Evolutionary conservation across 2,329 filamentous ascomycete genomes (phyloP).

Genomic region (Aureobasidium vineae): DNA sequence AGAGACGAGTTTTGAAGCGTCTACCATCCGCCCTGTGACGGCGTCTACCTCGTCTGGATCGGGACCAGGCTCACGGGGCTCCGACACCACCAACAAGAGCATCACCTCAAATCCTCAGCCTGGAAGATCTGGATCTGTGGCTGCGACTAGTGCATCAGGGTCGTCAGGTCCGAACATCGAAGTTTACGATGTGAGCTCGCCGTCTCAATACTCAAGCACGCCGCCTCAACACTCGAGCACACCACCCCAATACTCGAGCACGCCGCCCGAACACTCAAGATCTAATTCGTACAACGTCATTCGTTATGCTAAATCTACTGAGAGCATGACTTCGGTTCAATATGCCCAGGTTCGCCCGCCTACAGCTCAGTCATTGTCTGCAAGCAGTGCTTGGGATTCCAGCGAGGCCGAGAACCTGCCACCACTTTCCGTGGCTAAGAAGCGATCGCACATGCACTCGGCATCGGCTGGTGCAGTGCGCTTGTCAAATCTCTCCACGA

Average conservation of each 20-base stretch:
- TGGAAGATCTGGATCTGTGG: not conserved
- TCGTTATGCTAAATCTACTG: slow-evolving; percentile 27
- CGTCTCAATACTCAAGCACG: slow-evolving; percentile 18
- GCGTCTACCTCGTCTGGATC: slow-evolving; percentile 15
- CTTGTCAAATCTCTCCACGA: slow-evolving; percentile 37
- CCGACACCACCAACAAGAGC: not conserved
- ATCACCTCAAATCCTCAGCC: not conserved
- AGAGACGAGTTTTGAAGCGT: slow-evolving; percentile 21
- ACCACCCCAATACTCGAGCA: not conserved
- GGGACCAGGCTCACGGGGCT: slow-evolving; percentile 3
- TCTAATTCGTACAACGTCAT: slow-evolving; percentile 28
- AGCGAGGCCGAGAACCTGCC: slow-evolving; percentile 34
- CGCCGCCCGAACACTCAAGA: slow-evolving; percentile 20
- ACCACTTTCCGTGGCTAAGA: slow-evolving; percentile 38
- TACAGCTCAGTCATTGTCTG: slow-evolving; percentile 26
- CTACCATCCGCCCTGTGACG: slow-evolving; percentile 16
- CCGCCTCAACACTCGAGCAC: slow-evolving; percentile 16
- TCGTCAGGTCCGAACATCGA: slow-evolving; percentile 12
- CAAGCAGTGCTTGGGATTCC: slow-evolving; percentile 28
- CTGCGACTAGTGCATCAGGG: slow-evolving; percentile 1
- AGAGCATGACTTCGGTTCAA: slow-evolving; percentile 26
- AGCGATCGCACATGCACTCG: slow-evolving; percentile 32
- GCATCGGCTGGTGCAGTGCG: slow-evolving; percentile 21
- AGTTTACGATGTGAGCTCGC: slow-evolving; percentile 20
- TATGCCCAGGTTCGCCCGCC: slow-evolving; percentile 28